Percentiles rank a stretch among this genome's conserved stretches.
Evolutionary conservation across 108 stramenopile species (phyloP).

Genomic region (Fistulifera pelliculosa): DNA sequence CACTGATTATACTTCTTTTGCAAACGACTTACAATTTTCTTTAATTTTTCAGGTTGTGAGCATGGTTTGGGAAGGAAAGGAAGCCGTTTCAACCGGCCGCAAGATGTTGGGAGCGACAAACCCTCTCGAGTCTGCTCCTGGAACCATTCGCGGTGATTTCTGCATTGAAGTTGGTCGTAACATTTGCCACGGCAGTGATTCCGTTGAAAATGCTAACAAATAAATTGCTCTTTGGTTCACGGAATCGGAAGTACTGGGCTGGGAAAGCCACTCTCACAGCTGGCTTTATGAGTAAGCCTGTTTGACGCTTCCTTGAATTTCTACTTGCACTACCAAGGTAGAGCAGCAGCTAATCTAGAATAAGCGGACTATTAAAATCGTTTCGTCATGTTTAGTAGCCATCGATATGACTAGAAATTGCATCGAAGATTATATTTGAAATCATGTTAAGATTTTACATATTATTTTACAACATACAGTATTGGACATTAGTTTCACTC

Average conservation of each 20-base stretch:
- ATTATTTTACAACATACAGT: too few relatives aligned
- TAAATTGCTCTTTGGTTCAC: conserved; percentile 94
- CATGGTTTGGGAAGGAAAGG: conserved; percentile 91
- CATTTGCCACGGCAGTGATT: conserved; percentile 86
- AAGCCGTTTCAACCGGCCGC: conserved; percentile 77
- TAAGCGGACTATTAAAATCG: too few relatives aligned
- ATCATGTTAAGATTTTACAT: too few relatives aligned
- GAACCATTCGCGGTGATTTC: conserved; percentile 91
- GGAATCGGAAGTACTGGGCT: conserved; percentile 68
- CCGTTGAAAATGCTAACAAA: conserved; percentile 87
- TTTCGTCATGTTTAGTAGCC: too few relatives aligned
- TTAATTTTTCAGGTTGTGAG: conserved; percentile 22
- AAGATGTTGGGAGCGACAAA: conserved; percentile 96
- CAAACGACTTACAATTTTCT: conserved; percentile 25
- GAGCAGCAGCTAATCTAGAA: too few relatives aligned
- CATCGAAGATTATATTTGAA: too few relatives aligned
- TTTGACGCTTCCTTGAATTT: too few relatives aligned
- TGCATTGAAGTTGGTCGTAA: conserved; percentile 75
- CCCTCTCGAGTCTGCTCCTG: conserved; percentile 80
- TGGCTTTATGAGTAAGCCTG: conserved; percentile 81
- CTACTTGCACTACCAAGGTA: too few relatives aligned
- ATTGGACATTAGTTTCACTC: too few relatives aligned
- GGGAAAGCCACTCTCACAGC: conserved; percentile 56
- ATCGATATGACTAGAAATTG: too few relatives aligned
- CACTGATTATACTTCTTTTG: conserved; percentile 8